Base-by-base conservation (phyloP, 495 filamentous ascomycete species). In the Penicillium nucicola region DNA sequence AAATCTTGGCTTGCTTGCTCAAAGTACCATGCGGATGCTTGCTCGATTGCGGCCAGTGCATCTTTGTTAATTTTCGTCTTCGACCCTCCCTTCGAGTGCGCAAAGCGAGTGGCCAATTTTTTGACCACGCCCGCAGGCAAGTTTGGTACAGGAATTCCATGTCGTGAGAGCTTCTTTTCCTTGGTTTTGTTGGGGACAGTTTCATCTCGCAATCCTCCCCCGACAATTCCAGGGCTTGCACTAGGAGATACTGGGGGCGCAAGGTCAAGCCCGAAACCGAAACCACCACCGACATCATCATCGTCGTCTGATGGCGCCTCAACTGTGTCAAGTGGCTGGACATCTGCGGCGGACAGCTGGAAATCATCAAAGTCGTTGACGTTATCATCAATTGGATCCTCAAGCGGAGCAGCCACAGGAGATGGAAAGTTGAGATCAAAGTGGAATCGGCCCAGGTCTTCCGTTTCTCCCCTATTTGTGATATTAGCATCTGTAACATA, bases 11-110 rank as follows among this genome's bases (percentile, higher is more conserved):
- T 80, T 12, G 85, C 74, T 65, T 95, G 91, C 58, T 92, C 86
- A 61, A 95, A 95, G 67, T 89, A 96, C 84, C 87, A 90, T 30
- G 92, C 87, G 14, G 85, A 86, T 13, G 89, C 88, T 58, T 87
- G 83, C 62, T 85, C 82, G 32, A 96, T 84, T 19, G 83, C 83
- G 14, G 79, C 77, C 44, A 95, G 71, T 1, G 85, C 83, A 23
- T 90, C 86, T 32, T 85, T 83, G 50, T 75, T 81, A 43, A 96
- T 82, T 55, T 81, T 86, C 0, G 79, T 66, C 53, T 84, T 88
- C 36, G 69, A 70, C 3, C 74, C 76, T 34, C 82, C 81, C 47
- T 78, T 75, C 9, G 78, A 76, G 43, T 82, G 84, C 20, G 82
- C 76, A 50, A 90, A 88, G 1, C 76, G 84, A 14, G 79, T 85